Conservation (phyloP, 2,329 filamentous ascomycete species). For the Metarhizium robertsii region DNA sequence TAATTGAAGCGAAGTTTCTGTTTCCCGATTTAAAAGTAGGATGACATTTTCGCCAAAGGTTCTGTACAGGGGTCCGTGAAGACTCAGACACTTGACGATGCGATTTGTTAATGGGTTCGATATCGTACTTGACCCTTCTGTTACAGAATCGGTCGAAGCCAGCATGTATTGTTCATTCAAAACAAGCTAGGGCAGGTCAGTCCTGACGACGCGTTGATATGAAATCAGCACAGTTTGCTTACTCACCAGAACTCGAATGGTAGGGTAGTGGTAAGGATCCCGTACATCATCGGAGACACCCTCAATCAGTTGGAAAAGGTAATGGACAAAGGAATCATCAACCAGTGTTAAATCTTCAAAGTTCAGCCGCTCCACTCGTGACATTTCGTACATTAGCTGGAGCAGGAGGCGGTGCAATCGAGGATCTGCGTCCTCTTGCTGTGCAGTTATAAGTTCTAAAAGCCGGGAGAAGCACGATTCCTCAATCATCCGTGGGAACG, state of each 20-base stretch:
- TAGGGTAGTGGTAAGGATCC: constrained; percentile 92
- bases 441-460: constrained; percentile 67
- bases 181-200: constrained; percentile 55
- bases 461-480: constrained; percentile 79
- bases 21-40: constrained; percentile 85
- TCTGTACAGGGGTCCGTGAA: constrained; percentile 71
- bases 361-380: constrained; percentile 74
- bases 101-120: constrained; percentile 68
- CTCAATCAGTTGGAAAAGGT: constrained; percentile 83
- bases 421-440: constrained; percentile 54
- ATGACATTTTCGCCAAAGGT: constrained; percentile 99
- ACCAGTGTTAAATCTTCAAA: constrained; percentile 67
- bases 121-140: constrained; percentile 22
- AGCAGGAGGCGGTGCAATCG: constrained; percentile 72
- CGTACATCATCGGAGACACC: constrained; percentile 75
- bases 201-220: neutral
- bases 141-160: constrained; percentile 44
- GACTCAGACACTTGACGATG: constrained; percentile 82
- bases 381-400: constrained; percentile 93
- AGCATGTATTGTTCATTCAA: constrained; percentile 99
- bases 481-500: constrained; percentile 79
- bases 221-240: neutral
- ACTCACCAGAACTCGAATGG: constrained; percentile 83
- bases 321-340: constrained; percentile 71
- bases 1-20: constrained; percentile 85